Percentiles rank a stretch among this genome's conserved stretches.
phyloP scores from a whole-genome alignment of 1,284 basidiomycete genomes.

The Sporisorium iseilematis-ciliati region DNA sequence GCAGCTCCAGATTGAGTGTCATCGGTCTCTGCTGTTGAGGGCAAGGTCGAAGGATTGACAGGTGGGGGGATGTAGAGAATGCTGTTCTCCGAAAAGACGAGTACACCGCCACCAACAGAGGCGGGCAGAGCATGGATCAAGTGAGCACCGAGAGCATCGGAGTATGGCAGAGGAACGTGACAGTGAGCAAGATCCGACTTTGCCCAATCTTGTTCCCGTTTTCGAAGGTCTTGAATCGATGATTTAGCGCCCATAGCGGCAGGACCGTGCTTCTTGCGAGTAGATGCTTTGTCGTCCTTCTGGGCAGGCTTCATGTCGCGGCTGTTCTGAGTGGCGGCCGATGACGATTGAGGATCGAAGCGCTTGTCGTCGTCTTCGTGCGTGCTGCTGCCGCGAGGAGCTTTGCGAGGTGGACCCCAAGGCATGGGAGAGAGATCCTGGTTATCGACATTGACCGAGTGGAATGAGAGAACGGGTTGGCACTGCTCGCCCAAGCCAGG shows the following conservation, averaged over 20 bases:
- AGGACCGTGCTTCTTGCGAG: constrained; percentile 51
- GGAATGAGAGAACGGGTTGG: constrained; percentile 66
- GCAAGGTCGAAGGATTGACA: constrained; percentile 8
- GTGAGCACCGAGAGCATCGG: constrained; percentile 63
- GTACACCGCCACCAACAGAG: constrained; percentile 59
- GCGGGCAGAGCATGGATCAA: constrained; percentile 55
- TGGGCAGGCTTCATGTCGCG: constrained; percentile 22
- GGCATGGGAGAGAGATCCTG: constrained; percentile 57
- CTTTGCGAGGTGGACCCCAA: constrained; percentile 55
- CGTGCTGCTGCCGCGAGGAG: constrained; percentile 23
- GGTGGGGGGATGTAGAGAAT: constrained; percentile 62
- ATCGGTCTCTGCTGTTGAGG: neutral
- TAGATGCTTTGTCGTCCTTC: constrained; percentile 23
- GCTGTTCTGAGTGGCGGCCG: constrained; percentile 28
- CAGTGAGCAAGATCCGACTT: constrained; percentile 45
- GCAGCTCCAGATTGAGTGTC: neutral
- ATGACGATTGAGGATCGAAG: constrained; percentile 21
- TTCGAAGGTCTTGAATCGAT: constrained; percentile 28
- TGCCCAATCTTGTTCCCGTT: constrained; percentile 53
- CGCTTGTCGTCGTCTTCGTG: constrained; percentile 21
- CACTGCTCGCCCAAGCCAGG: constrained; percentile 61
- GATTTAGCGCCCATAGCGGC: constrained; percentile 49
- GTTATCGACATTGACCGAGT: constrained; percentile 40
- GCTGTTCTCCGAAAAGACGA: constrained; percentile 62
- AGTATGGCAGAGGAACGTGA: constrained; percentile 63